Evolutionary conservation across 495 filamentous ascomycete species (phyloP), one percentile per base, ranked within the genome.

Genomic region (Glonium stellatum): DNA sequence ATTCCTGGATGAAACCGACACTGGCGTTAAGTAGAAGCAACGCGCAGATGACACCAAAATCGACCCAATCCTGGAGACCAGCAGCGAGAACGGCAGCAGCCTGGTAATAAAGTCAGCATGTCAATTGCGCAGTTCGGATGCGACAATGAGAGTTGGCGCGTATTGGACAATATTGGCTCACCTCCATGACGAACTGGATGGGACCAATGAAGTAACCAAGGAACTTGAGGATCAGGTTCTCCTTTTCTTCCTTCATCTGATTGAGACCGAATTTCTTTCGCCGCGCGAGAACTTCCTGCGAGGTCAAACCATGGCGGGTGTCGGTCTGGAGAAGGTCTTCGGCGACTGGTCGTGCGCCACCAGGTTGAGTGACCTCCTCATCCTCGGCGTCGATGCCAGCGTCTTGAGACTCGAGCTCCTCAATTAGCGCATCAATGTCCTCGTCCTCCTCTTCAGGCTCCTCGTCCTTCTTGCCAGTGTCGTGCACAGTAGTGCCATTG

Each of bases 111-210:
- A 54, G 60, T 63, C 55, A 69, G 58, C 58, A n/a, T 31, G 27
- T 21, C 23, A 36, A 21, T 21, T 37, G 44, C 15, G 13, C 18
- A 13, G 42, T 34, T 22, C 18, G 23, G 37, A 36, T 15, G 36
- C 23, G 41, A 21, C 54, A 11, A 13, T 5, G 4, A 31, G 22
- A 37, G 37, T 65, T 23, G 51, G 41, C 47, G 54, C 34, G 35
- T 39, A 44, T 57, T 54, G 49, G 31, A 21, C 23, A 37, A 22
- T 10, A 8, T 34, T 21, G 3, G 73, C 81, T 71, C 77, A 88
- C 86, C 82, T 92, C 88, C 90, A 96, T 96, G 70, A 95, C 90
- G 75, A 90, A 91, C 71, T 95, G 90, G 67, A 96, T 92, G 35
- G 90, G 90, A 62, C 90, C 90, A 64, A 91, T 79, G 76, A 96